Percentiles rank a stretch among this genome's conserved stretches.
These are phyloP conservation scores for Eutypella sp. DNA, from an alignment of 2,329 filamentous ascomycete species.

Conservation along the genomic window DNA sequence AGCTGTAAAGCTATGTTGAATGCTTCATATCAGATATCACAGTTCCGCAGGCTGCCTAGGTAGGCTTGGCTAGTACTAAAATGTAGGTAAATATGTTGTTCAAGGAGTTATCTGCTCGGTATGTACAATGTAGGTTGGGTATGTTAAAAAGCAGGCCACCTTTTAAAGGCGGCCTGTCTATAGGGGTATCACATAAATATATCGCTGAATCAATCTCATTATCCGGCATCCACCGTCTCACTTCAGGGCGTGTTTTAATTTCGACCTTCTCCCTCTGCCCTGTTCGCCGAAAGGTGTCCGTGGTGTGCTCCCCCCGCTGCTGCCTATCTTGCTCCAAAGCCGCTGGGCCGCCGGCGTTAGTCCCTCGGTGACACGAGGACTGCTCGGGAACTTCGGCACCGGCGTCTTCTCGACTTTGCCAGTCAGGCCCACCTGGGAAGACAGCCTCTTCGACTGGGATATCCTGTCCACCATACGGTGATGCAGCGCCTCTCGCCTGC, in stretches of 20 bases:
- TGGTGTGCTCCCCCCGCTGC: slow-evolving; percentile 27
- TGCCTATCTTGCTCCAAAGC: slow-evolving; percentile 59
- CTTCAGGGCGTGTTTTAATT: slow-evolving; percentile 30
- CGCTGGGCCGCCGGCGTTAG: slow-evolving; percentile 72
- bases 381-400: slow-evolving; percentile 66
- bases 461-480: slow-evolving; percentile 82
- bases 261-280: slow-evolving; percentile 28
- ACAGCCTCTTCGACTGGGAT: slow-evolving; percentile 63
- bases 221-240: slow-evolving; percentile 5
- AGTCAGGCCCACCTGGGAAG: slow-evolving; percentile 53
- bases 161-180: no score
- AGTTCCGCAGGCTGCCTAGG: no score
- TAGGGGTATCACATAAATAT: slow-evolving; percentile 17
- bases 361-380: slow-evolving; percentile 49
- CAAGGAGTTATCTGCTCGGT: no score
- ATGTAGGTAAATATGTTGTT: no score
- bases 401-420: slow-evolving; percentile 56
- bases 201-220: neutral
- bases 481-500: slow-evolving; percentile 75
- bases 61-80: no score
- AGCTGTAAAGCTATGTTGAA: no score
- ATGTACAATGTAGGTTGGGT: no score
- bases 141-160: no score
- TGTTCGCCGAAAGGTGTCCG: slow-evolving; percentile 35
- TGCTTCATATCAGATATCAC: no score